phyloP scores from a whole-genome alignment of 768 basidiomycete genomes.

The Suillus weaverae region DNA sequence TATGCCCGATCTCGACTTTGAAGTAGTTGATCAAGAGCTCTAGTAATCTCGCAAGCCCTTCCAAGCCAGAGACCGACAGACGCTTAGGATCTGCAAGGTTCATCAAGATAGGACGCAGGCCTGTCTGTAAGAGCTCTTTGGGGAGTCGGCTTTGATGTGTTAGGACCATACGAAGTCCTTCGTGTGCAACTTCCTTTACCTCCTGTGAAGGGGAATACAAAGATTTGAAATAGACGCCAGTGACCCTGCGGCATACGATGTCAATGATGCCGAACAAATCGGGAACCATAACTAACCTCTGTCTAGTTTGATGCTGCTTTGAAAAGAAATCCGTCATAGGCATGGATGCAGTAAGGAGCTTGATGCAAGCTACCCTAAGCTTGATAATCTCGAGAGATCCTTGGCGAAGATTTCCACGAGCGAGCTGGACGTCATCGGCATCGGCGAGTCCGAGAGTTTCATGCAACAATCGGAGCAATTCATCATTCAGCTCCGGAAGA shows the following conservation, averaged over 20 bases:
- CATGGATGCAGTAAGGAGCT: conserved; percentile 91
- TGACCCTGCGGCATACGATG: conserved; percentile 58
- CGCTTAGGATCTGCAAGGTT: conserved; percentile 96
- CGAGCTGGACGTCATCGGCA: conserved; percentile 86
- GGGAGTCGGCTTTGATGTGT: conserved; percentile 89
- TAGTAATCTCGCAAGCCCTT: conserved; percentile 90
- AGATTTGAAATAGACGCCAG: conserved; percentile 96
- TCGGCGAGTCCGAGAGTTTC: conserved; percentile 95
- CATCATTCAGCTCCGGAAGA: conserved; percentile 88
- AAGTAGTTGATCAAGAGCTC: conserved; percentile 98
- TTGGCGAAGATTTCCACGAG: conserved; percentile 75
- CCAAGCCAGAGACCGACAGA: conserved; percentile 86
- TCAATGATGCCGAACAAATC: neutral
- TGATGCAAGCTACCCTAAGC: conserved; percentile 91
- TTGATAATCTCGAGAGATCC: conserved; percentile 79
- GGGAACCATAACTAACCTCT: conserved; percentile 54
- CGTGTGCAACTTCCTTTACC: conserved; percentile 94
- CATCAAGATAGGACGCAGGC: conserved; percentile 94
- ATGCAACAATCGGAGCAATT: conserved; percentile 85
- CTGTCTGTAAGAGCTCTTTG: conserved; percentile 92
- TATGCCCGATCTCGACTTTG: conserved; percentile 98
- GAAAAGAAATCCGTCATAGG: conserved; percentile 91
- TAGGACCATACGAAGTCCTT: conserved; percentile 86
- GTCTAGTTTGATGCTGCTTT: conserved; percentile 78
- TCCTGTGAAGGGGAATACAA: conserved; percentile 89